Conservation (phyloP, 2,329 filamentous ascomycete genomes). For the Monosporascus sp. region DNA sequence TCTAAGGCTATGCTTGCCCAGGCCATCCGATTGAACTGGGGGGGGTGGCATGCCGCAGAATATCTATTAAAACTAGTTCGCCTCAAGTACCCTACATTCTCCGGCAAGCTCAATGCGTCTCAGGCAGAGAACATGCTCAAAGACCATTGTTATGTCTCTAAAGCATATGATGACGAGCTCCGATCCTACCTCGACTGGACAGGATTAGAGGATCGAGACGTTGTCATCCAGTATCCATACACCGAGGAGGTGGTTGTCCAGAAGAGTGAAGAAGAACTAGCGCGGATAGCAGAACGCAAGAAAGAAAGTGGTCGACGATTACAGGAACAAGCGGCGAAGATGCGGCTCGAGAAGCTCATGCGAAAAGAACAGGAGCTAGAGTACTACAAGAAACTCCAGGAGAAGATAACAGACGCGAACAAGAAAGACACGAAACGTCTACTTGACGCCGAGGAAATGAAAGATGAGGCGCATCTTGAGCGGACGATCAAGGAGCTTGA, state of each 20-base stretch:
- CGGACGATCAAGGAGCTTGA: constrained; percentile 84
- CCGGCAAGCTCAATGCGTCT: constrained; percentile 75
- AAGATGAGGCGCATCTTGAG: constrained; percentile 83
- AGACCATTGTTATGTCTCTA: constrained; percentile 85
- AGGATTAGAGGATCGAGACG: constrained; percentile 81
- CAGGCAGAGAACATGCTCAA: constrained; percentile 84
- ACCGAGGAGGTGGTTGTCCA: constrained; percentile 85
- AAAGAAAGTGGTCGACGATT: constrained; percentile 88
- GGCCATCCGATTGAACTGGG: constrained; percentile 90
- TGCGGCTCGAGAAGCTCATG: constrained; percentile 91
- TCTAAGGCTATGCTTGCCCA: constrained; percentile 78
- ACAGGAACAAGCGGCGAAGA: constrained; percentile 95
- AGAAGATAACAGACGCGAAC: constrained; percentile 64
- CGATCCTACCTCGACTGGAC: constrained; percentile 80
- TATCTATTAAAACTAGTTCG: constrained; percentile 85
- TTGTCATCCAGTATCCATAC: constrained; percentile 87
- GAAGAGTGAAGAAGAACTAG: constrained; percentile 92
- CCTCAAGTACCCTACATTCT: constrained; percentile 87
- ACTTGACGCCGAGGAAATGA: constrained; percentile 84
- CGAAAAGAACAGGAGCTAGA: constrained; percentile 94
- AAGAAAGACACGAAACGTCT: constrained; percentile 89
- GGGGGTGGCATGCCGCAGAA: constrained; percentile 81
- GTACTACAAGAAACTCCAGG: constrained; percentile 82
- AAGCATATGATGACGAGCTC: constrained; percentile 76
- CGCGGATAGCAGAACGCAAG: constrained; percentile 83